These are phyloP conservation scores for Phytomonas sp. DNA, from an alignment of 208 protist species.

Conservation along the genomic window DNA sequence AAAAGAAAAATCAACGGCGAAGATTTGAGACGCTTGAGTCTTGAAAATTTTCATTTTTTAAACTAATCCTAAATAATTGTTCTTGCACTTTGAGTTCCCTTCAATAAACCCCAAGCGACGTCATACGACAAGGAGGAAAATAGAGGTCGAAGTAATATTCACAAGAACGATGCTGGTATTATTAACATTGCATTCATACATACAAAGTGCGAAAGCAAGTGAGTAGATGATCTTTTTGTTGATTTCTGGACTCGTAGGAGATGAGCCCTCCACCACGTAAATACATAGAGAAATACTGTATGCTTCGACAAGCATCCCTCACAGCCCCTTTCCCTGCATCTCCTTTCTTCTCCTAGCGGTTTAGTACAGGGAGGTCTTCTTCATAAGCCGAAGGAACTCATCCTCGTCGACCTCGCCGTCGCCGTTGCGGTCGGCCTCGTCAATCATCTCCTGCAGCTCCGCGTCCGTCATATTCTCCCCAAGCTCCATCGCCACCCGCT, in stretches of 20 bases:
- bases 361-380: slow-evolving; percentile 85
- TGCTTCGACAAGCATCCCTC: neutral
- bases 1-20: no score
- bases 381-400: slow-evolving; percentile 96
- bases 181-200: slow-evolving; percentile 7
- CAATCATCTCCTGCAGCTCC: slow-evolving; percentile 97
- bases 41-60: no score
- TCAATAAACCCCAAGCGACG: no score
- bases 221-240: neutral
- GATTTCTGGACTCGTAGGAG: neutral
- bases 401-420: slow-evolving; percentile 94
- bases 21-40: no score
- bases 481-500: slow-evolving; percentile 92
- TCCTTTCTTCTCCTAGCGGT: neutral
- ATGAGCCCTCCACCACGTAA: neutral
- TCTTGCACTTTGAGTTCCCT: no score
- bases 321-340: neutral
- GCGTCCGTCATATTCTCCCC: slow-evolving; percentile 96
- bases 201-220: slow-evolving; percentile 4
- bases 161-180: slow-evolving; percentile 2
- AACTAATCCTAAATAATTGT: no score
- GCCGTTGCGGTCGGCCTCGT: slow-evolving; percentile 93
- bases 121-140: neutral
- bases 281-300: neutral
- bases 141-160: slow-evolving; percentile 2